Base-by-base conservation (phyloP, 163 green algal species). In the Coccomyxa subellipsoidea region DNA sequence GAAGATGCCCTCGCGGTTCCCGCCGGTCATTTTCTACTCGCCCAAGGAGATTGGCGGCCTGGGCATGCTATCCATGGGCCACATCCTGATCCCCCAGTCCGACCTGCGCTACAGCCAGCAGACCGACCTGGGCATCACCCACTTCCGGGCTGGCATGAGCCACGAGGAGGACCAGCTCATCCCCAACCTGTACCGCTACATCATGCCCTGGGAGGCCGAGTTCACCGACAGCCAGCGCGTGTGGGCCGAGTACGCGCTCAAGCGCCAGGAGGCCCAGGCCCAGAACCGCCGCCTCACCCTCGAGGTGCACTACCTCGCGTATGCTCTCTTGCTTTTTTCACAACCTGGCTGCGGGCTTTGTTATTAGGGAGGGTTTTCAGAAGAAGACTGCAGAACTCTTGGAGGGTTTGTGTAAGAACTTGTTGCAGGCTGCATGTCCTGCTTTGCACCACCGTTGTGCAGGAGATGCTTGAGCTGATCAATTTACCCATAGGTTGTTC, bases 151-250 rank as follows among this genome's bases (percentile, higher is more conserved):
- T 25, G 96, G 96, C 81, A 99, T 99, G 97, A 97, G 83, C 38
- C 97, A 99, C 88, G 97, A 99, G 79, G 96, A 99, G 90, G 97
- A 99, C 77, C 95, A 98, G 90, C 93, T 99, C 81, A 99, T 99
- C 87, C 97, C 97, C 81, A 99, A 99, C 91, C 91, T 99, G 47
- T 99, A 99, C 90, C 94, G 97, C 82, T 96, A 95, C 88, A 94
- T 96, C 85, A 90, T 97, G 93, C 96, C 97, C 10, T 99, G 97
- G 97, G 96, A 99, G 91, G 93, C 89, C 76, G 97, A 99, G 92
- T 99, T 99, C 83, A 91, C 97, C 34, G 97, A 99, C 92, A 95
- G 85, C 23, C 95, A 99, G 92, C 95, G 97, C 77, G 97, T 99
- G 85, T 99, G 97, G 97, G 94, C 91, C 10, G 97, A 99, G 91